These are phyloP conservation scores for Arachis stenosperma DNA, from an alignment of 306 rosid species.

Conservation along the genomic window DNA sequence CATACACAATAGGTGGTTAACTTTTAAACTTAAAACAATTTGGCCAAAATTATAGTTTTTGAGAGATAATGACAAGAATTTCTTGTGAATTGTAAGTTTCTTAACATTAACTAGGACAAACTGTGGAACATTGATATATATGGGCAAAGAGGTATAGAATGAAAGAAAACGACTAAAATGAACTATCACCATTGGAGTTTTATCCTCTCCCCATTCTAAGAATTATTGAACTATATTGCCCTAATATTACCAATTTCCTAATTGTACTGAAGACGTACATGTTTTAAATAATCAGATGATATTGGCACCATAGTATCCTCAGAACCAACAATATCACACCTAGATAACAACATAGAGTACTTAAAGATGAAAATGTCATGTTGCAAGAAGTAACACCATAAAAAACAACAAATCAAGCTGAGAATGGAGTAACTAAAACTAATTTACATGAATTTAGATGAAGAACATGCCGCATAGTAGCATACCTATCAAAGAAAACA, in stretches of 20 bases:
- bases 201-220: constrained; percentile 7
- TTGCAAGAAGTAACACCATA: not conserved
- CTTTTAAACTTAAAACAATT: constrained; percentile 19
- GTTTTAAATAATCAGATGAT: not conserved
- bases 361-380: constrained; percentile 17
- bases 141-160: not conserved
- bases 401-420: constrained; percentile 25
- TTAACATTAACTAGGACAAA: not conserved
- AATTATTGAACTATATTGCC: not conserved
- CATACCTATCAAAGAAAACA: constrained; percentile 85
- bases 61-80: not conserved
- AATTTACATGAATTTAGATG: constrained; percentile 25
- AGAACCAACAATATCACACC: constrained; percentile 20
- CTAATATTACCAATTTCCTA: not conserved
- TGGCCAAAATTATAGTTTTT: not conserved
- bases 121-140: constrained; percentile 11
- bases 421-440: constrained; percentile 9
- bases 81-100: not conserved
- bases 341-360: constrained; percentile 21
- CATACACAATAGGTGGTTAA: not conserved
- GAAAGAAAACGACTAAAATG: constrained; percentile 25
- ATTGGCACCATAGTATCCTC: constrained; percentile 2
- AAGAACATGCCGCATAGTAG: constrained; percentile 36
- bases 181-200: not conserved
- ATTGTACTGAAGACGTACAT: not conserved